Evolutionary conservation across 805 yeast genomes (phyloP), one percentile per base, ranked within the genome.

Genomic region (Suhomyces sp.): DNA sequence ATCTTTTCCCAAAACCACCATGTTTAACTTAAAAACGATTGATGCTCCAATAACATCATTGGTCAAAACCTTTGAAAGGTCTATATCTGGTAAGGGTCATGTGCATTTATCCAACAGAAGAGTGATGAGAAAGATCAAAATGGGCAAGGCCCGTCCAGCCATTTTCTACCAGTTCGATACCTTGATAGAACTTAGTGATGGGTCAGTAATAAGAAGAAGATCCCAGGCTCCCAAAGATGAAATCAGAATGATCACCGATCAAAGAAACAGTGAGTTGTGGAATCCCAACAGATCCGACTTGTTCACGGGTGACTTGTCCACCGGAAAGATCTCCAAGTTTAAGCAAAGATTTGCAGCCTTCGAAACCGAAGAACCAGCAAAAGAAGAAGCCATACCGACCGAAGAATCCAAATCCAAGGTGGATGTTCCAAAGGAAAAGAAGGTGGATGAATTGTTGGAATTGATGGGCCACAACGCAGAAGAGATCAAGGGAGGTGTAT

Each of bases 61-160:
- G 11, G 31, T 24, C 19, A 40, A 20, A 35, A 26, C 26, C 30
- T 42, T 39, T 30, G 28, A 25, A 22, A 40, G 43, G 17, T 30
- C 21, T 26, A 34, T 41, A 24, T 49, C 54, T 25, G 48, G 50
- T 39, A 53, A 48, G 30, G 65, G 65, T 19, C 73, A 68, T 30
- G 74, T 68, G 19, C 64, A 64, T 34, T 65, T 68, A 29, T 66
- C 72, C 31, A 57, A 51, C 39, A 57, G 70, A 53, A 75, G 91
- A 64, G 88, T 87, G 33, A 58, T 75, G 61, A 81, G 77, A 56
- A 82, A 78, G 57, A 83, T 85, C 49, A 61, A 68, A 41, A 62
- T 81, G 37, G 97, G 97, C 37, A 84, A 84, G 57, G 88, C 96
- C 12, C 78, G 97, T 62, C 97, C 98, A 2, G 88, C 96, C 21